phyloP scores from a whole-genome alignment of 179 eudicot genomes.

The Silene vulgaris region DNA sequence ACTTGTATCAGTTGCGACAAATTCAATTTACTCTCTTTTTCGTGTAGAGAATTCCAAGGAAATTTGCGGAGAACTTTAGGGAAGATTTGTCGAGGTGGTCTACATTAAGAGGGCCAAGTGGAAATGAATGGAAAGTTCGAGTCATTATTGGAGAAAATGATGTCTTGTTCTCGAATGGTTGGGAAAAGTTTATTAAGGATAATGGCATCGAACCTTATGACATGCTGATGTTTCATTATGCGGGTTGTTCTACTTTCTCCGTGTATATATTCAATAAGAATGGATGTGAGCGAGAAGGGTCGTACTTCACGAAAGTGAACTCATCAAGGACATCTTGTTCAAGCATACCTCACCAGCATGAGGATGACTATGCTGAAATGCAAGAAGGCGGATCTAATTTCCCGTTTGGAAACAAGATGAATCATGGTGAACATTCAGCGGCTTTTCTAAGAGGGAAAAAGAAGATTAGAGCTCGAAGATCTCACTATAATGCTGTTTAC shows the following conservation, averaged over 20 bases:
- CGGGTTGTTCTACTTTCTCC: constrained; percentile 16
- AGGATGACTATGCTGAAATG: not conserved
- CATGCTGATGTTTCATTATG: constrained; percentile 20
- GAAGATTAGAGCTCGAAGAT: not conserved
- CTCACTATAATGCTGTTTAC: not conserved
- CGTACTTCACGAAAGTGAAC: constrained; percentile 14
- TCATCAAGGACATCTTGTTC: not conserved
- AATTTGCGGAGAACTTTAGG: constrained; percentile 16
- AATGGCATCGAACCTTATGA: not conserved
- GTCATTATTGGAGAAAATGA: not conserved
- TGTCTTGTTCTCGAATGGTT: constrained; percentile 19
- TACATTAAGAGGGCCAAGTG: constrained; percentile 24
- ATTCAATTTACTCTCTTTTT: not conserved
- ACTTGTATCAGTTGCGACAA: not conserved
- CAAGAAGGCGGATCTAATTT: not conserved
- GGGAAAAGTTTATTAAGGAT: constrained; percentile 25
- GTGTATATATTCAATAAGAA: constrained; percentile 20
- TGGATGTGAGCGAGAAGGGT: constrained; percentile 27
- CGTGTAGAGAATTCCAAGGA: constrained; percentile 24
- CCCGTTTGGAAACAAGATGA: not conserved
- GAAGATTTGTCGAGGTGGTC: constrained; percentile 3
- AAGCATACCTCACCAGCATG: constrained; percentile 10
- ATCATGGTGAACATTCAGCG: not conserved
- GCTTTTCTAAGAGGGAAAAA: not conserved
- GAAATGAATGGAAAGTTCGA: constrained; percentile 25